Evolutionary conservation across 1,284 basidiomycete species (phyloP), one percentile per base, ranked within the genome.

Genomic region (Porodaedalea pini): DNA sequence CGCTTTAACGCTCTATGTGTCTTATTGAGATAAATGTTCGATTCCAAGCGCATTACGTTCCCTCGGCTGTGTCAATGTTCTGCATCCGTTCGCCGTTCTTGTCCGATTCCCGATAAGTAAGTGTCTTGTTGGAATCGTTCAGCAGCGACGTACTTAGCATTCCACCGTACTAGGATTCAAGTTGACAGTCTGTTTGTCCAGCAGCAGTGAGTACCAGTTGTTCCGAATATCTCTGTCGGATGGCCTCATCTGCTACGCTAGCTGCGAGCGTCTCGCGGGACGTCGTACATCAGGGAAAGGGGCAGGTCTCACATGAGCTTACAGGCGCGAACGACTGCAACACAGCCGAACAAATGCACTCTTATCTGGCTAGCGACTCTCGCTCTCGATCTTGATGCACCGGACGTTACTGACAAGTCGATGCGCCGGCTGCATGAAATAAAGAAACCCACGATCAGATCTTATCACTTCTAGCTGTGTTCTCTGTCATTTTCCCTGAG

Each of bases 21-120:
- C 45, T 31, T 25, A 47, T 47, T 47, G 45, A 27, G 45, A 47
- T 47, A 47, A 25, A 47, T 47, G 21, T n/a, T 45, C 25, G 45
- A 47, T 47, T 47, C 25, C n/a, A 29, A 25, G 13, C 11, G n/a
- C 21, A 11, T 45, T 45, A n/a, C 21, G 11, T n/a, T 45, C 8
- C 11, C 17, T 45, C 21, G 17, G 32, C 32, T 34, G 32, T 34
- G 32, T 34, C 32, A 13, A n/a, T 34, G 32, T 34, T 34, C 13
- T 13, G 7, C 32, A 34, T 34, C 32, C 7, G 32, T 8, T n/a
- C 44, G 10, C 23, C 25, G 10, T 13, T 10, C 25, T 45, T 23
- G 11, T 17, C 23, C 25, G 13, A 8, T 23, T 45, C 1, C 25
- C 2, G n/a, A 45, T 23, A 13, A 45, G 3, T 45, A 34, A 34